These are phyloP conservation scores for Paecilomyces formosus DNA, from an alignment of 2,329 filamentous ascomycete genomes.

Conservation along the genomic window DNA sequence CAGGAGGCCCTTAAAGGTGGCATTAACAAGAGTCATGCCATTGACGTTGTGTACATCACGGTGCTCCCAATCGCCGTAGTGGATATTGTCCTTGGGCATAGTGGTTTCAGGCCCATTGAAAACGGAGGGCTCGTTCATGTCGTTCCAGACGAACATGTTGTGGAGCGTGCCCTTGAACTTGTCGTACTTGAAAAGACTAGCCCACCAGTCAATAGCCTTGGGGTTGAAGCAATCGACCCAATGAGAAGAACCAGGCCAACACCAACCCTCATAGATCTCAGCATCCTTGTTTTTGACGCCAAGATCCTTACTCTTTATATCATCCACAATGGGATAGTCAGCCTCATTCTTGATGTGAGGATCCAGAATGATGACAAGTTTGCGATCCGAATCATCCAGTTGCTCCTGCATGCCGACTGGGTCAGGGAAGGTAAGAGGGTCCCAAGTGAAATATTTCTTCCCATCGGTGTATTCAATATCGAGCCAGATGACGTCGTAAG, in stretches of 20 bases:
- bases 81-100: slow-evolving; percentile 97
- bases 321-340: slow-evolving; percentile 67
- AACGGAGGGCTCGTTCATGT: slow-evolving; percentile 99
- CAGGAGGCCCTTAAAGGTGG: slow-evolving; percentile 77
- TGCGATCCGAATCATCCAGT: slow-evolving; percentile 74
- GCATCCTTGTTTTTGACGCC: slow-evolving; percentile 86
- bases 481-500: slow-evolving; percentile 98
- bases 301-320: slow-evolving; percentile 76
- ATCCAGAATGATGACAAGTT: slow-evolving; percentile 91
- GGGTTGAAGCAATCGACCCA: slow-evolving; percentile 97
- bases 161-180: slow-evolving; percentile 76
- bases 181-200: slow-evolving; percentile 75
- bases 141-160: slow-evolving; percentile 96
- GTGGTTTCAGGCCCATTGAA: slow-evolving; percentile 98
- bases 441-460: slow-evolving; percentile 98
- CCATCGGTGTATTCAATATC: slow-evolving; percentile 96
- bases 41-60: slow-evolving; percentile 95
- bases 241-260: slow-evolving; percentile 94
- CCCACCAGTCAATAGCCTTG: slow-evolving; percentile 89
- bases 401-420: slow-evolving; percentile 83
- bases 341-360: slow-evolving; percentile 94
- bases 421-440: slow-evolving; percentile 77
- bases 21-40: slow-evolving; percentile 91
- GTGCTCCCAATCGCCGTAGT: slow-evolving; percentile 89
- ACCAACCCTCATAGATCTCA: slow-evolving; percentile 90